A percentile compares a stretch with the other conserved stretches of the same genome.
Conservation (phyloP, 1,139 yeast species). For the Pichia sp. region DNA sequence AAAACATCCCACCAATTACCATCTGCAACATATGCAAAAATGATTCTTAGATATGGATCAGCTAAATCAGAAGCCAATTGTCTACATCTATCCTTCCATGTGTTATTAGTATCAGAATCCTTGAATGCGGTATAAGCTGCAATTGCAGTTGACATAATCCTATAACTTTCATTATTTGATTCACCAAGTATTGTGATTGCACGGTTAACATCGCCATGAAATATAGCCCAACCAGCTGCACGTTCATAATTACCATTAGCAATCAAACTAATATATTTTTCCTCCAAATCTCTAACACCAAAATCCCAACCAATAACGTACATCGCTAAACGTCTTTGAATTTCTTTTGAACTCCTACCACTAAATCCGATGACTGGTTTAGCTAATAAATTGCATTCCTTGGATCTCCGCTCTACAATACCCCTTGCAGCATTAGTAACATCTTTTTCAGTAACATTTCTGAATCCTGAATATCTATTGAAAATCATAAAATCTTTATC, state of each 20-base stretch:
- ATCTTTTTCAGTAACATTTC: slow-evolving; percentile 38
- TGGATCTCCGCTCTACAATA: slow-evolving; percentile 27
- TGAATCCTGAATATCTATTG: slow-evolving; percentile 37
- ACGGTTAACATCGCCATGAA: slow-evolving; percentile 78
- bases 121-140: slow-evolving; percentile 81
- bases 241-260: slow-evolving; percentile 63
- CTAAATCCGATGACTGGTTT: slow-evolving; percentile 36
- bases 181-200: slow-evolving; percentile 66
- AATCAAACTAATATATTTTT: slow-evolving; percentile 53
- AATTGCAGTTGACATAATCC: slow-evolving; percentile 87
- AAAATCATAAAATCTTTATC: slow-evolving; percentile 55
- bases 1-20: slow-evolving; percentile 96
- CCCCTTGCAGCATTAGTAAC: slow-evolving; percentile 31
- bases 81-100: slow-evolving; percentile 93
- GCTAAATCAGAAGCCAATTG: slow-evolving; percentile 80
- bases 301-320: slow-evolving; percentile 91
- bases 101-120: slow-evolving; percentile 48
- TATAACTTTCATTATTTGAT: slow-evolving; percentile 55
- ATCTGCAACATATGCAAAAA: slow-evolving; percentile 90
- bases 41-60: slow-evolving; percentile 83
- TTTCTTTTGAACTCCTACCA: slow-evolving; percentile 45
- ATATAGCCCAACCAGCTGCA: slow-evolving; percentile 98
- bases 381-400: slow-evolving; percentile 24
- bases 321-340: slow-evolving; percentile 71
- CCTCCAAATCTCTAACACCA: slow-evolving; percentile 69